Base-by-base conservation (phyloP, 805 yeast species). In the Wickerhamiella azymoides region DNA sequence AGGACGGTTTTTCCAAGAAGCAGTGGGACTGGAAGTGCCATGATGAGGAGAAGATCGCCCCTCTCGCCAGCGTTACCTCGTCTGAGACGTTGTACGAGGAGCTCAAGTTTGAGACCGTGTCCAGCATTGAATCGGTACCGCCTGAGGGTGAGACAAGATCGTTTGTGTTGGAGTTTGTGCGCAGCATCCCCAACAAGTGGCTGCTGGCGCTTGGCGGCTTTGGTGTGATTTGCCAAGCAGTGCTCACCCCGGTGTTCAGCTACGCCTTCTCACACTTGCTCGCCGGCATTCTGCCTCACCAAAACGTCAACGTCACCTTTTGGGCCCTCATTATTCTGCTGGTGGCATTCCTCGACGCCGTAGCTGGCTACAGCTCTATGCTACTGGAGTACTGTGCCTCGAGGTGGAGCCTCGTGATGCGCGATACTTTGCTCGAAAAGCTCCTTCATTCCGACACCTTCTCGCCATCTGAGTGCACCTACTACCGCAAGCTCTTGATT, bases 161-260 rank as follows among this genome's bases (percentile, higher is more conserved):
- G 5, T n/a, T n/a, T 14, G 18, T 10, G 36, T n/a, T 14, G 8
- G 43, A 18, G 10, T 40, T 28, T 21, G 19, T 16, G 16, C 19
- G 21, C 5, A 40, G 36, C 16, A 40, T 40, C 6, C 43, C 43
- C 4, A 28, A 47, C 38, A 61, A 58, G 30, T 13, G 24, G 9
- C 24, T 50, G 4, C 41, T 76, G 0, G 10, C 59, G 0, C 0
- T 71, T 0, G 96, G 96, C 0, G 46, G 82, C 1, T 0, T 71
- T 0, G 52, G 71, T 5, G 67, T 86, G 0, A 50, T 78, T 0
- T 40, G 73, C 0, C 76, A 79, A 49, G 88, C 94, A 10, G 71
- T 71, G 0, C 61, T 74, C 1, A 79, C 76, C 48, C 96, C 97
- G 0, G 62, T 83, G 0, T 85, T 92, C 51, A 82, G 96, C 0